These are phyloP conservation scores for Pichia sp. DNA, from an alignment of 1,139 yeast genomes.

Conservation along the genomic window DNA sequence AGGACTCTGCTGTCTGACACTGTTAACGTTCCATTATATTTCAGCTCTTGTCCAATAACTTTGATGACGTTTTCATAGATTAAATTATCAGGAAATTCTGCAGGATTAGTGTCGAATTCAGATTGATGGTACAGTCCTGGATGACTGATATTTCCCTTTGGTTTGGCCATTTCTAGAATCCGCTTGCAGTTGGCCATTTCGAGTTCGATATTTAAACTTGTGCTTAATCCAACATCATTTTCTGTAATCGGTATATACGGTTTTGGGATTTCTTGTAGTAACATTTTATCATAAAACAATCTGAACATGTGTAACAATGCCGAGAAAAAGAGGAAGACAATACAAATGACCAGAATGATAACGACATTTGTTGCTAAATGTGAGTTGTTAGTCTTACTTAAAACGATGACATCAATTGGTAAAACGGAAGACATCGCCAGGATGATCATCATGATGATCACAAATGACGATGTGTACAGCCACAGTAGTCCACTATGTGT, in stretches of 20 bases:
- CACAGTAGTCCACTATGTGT: constrained; percentile 31
- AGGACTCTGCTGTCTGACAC: constrained; percentile 38
- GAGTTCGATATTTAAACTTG: constrained; percentile 42
- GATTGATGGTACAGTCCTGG: constrained; percentile 62
- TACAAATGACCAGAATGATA: constrained; percentile 70
- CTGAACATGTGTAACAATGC: constrained; percentile 49
- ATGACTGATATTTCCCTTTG: constrained; percentile 50
- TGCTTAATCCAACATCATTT: constrained; percentile 58
- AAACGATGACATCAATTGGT: constrained; percentile 53
- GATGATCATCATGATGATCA: constrained; percentile 38
- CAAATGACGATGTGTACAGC: constrained; percentile 51
- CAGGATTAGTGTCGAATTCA: constrained; percentile 23
- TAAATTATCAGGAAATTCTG: constrained; percentile 49
- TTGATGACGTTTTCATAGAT: constrained; percentile 65
- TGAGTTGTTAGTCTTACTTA: constrained; percentile 41
- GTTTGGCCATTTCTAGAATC: constrained; percentile 51
- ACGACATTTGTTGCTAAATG: constrained; percentile 48
- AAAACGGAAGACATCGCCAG: constrained; percentile 44
- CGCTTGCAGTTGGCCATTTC: constrained; percentile 47
- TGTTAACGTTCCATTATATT: constrained; percentile 40
- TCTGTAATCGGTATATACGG: constrained; percentile 64
- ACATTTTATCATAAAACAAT: constrained; percentile 54
- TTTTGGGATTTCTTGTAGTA: constrained; percentile 74
- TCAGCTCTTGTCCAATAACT: constrained; percentile 53
- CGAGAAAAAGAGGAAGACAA: constrained; percentile 47